Percentiles rank a stretch among this genome's conserved stretches.
Conservation (phyloP, 2,329 filamentous ascomycete genomes). For the Pseudocercospora pini-densiflorae region DNA sequence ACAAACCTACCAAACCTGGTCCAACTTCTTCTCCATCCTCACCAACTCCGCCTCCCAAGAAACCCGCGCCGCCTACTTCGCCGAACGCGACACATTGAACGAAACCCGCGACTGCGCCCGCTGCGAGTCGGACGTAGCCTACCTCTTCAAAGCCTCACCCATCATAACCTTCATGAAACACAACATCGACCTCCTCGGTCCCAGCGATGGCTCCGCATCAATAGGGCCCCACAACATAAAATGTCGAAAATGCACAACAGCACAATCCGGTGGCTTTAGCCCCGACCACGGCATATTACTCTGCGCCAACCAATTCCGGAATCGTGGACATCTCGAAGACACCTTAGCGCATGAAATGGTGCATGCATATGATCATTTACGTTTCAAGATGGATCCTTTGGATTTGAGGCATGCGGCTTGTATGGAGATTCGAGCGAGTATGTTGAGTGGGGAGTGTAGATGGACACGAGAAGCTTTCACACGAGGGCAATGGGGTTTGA, state of each 20-base stretch:
- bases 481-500: constrained; percentile 83
- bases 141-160: constrained; percentile 82
- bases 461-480: constrained; percentile 86
- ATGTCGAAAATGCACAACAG: constrained; percentile 76
- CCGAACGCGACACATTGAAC: constrained; percentile 73
- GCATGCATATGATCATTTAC: constrained; percentile 90
- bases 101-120: constrained; percentile 78
- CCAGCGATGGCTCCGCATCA: constrained; percentile 54
- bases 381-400: constrained; percentile 87
- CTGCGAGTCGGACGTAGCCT: constrained; percentile 83
- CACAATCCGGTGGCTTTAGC: constrained; percentile 82
- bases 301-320: constrained; percentile 87
- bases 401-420: constrained; percentile 89
- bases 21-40: constrained; percentile 84
- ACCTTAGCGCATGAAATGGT: constrained; percentile 98
- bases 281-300: constrained; percentile 85
- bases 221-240: constrained; percentile 76
- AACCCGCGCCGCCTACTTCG: constrained; percentile 76
- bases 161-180: constrained; percentile 85
- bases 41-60: constrained; percentile 71
- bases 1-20: constrained; percentile 63
- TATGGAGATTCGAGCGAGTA: constrained; percentile 93
- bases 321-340: constrained; percentile 84
- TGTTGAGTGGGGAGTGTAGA: constrained; percentile 90
- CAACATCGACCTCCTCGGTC: constrained; percentile 76